Conservation (phyloP, 768 basidiomycete genomes). For the Strobilomyces confusus region DNA sequence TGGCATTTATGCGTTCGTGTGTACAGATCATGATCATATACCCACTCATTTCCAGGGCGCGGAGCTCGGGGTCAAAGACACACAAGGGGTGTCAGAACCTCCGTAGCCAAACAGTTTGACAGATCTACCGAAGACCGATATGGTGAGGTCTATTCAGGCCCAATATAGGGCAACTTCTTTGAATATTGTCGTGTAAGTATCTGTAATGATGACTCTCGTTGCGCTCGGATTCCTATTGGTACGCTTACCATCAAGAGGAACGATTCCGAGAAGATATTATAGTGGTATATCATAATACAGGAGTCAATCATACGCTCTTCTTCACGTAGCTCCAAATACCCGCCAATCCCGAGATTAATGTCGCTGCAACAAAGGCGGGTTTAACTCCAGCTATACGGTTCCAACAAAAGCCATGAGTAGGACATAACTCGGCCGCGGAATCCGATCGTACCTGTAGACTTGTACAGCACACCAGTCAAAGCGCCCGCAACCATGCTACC, state of each 20-base stretch:
- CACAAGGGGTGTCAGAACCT: slow-evolving; percentile 34
- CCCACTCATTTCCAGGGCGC: slow-evolving; percentile 39
- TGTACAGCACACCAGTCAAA: slow-evolving; percentile 86
- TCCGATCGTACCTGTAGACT: slow-evolving; percentile 78
- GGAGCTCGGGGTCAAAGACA: slow-evolving; percentile 39
- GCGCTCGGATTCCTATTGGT: slow-evolving; percentile 23
- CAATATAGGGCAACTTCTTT: slow-evolving; percentile 31
- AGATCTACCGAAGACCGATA: slow-evolving; percentile 35
- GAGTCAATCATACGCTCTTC: slow-evolving; percentile 67
- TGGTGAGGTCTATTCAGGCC: slow-evolving; percentile 30
- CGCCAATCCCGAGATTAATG: slow-evolving; percentile 83
- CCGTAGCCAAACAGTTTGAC: slow-evolving; percentile 32
- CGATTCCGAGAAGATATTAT: slow-evolving; percentile 36
- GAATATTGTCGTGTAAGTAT: slow-evolving; percentile 20
- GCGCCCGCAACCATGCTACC: slow-evolving; percentile 93
- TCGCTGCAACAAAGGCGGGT: slow-evolving; percentile 86
- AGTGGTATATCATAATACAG: slow-evolving; percentile 37
- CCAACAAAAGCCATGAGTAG: slow-evolving; percentile 34
- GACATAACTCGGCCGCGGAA: slow-evolving; percentile 31
- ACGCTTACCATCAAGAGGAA: slow-evolving; percentile 23
- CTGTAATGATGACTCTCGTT: slow-evolving; percentile 16
- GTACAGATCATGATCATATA: slow-evolving; percentile 34
- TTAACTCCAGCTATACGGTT: slow-evolving; percentile 76
- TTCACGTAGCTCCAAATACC: slow-evolving; percentile 96
- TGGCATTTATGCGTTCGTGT: slow-evolving; percentile 36